These are phyloP conservation scores for Cyclocybe cylindracea DNA, from an alignment of 768 basidiomycete species.

Conservation along the genomic window DNA sequence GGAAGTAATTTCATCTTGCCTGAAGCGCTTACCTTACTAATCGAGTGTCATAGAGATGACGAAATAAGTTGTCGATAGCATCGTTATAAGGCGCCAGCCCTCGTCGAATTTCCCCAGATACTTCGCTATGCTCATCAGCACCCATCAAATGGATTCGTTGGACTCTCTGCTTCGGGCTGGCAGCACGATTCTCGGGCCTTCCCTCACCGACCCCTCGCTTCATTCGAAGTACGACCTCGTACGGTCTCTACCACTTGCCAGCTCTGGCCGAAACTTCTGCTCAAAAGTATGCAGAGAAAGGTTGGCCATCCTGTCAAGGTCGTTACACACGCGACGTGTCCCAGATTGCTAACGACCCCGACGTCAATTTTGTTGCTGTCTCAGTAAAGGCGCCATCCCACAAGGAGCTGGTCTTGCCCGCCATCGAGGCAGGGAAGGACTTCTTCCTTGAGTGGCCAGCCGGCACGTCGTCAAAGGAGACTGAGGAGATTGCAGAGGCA, in stretches of 20 bases:
- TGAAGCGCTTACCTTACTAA: no score
- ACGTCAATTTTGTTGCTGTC: slow-evolving; percentile 38
- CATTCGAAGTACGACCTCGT: slow-evolving; percentile 26
- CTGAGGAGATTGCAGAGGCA: slow-evolving; percentile 31
- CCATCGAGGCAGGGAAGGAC: slow-evolving; percentile 36
- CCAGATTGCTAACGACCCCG: slow-evolving; percentile 32
- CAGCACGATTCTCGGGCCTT: slow-evolving; percentile 25
- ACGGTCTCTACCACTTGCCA: slow-evolving; percentile 33
- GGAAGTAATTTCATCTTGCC: no score
- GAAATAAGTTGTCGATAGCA: no score
- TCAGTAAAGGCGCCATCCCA: slow-evolving; percentile 33
- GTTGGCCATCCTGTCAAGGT: slow-evolving; percentile 28
- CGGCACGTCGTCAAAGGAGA: slow-evolving; percentile 30
- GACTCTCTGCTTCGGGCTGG: slow-evolving; percentile 34
- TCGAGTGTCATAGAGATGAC: no score
- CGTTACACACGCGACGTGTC: slow-evolving; percentile 26
- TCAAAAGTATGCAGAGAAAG: slow-evolving; percentile 25
- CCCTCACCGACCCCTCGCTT: slow-evolving; percentile 19
- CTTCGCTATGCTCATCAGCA: slow-evolving; percentile 1
- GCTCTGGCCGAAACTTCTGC: slow-evolving; percentile 31
- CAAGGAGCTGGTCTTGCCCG: slow-evolving; percentile 27
- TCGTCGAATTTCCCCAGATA: no score
- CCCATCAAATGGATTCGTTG: slow-evolving; percentile 29
- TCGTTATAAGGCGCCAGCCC: no score
- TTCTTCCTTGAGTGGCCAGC: slow-evolving; percentile 44